Conservation (phyloP, 2,329 filamentous ascomycete genomes). For the Clonostachys solani region DNA sequence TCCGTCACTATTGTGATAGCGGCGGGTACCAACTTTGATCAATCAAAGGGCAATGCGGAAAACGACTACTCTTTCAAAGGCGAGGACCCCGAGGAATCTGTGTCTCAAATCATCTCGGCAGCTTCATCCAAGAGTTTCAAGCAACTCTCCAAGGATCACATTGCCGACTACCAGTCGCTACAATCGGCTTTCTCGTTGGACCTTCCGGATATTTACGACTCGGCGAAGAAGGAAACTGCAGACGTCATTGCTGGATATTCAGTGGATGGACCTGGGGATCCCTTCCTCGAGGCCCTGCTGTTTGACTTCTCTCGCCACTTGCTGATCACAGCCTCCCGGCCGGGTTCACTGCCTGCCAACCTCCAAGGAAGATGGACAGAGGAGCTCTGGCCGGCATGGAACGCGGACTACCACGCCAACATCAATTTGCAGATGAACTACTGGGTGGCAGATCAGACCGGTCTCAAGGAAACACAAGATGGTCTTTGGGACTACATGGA, state of each 20-base stretch:
- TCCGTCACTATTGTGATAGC: constrained; percentile 33
- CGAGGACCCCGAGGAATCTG: constrained; percentile 30
- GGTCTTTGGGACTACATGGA: constrained; percentile 49
- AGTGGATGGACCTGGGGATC: constrained; percentile 30
- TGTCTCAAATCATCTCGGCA: constrained; percentile 23
- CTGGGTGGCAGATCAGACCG: constrained; percentile 50
- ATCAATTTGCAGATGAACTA: constrained; percentile 62
- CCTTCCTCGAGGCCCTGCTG: constrained; percentile 46
- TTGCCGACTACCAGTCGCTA: constrained; percentile 33
- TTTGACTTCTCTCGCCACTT: constrained; percentile 51
- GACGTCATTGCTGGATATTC: constrained; percentile 30
- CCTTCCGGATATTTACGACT: constrained; percentile 37
- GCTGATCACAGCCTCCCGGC: constrained; percentile 48
- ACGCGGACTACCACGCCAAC: constrained; percentile 51
- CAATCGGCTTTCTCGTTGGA: constrained; percentile 31
- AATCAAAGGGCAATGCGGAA: constrained; percentile 37
- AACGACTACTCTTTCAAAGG: constrained; percentile 42
- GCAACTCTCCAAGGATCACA: constrained; percentile 24
- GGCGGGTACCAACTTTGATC: constrained; percentile 44
- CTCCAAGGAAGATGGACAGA: constrained; percentile 53
- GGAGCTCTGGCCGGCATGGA: constrained; percentile 31
- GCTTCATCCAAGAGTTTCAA: constrained; percentile 24
- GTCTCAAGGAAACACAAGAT: constrained; percentile 35
- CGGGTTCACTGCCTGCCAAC: constrained; percentile 48
- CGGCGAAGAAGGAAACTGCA: constrained; percentile 29